These are phyloP conservation scores for Castanea crenata DNA, from an alignment of 306 rosid species.

Conservation along the genomic window DNA sequence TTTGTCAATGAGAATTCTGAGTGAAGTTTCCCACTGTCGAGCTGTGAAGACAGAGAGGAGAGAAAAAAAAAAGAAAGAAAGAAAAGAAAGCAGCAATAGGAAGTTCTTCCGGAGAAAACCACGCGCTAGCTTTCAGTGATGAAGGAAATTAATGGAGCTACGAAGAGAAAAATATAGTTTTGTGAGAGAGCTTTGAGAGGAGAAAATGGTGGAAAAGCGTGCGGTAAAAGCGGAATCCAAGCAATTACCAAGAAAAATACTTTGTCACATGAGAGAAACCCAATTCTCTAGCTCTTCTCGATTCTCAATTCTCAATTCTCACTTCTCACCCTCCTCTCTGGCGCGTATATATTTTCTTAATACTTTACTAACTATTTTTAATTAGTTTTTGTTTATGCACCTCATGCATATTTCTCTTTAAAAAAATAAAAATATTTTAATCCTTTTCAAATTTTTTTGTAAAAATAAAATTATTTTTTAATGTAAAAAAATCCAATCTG, in stretches of 20 bases:
- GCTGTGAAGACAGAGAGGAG: background rate
- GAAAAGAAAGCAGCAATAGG: background rate
- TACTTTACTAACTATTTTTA: background rate
- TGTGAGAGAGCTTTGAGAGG: slow-evolving; percentile 6
- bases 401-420: too few species aligned
- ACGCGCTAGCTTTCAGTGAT: slow-evolving; percentile 1
- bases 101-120: background rate
- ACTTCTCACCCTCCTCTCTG: background rate
- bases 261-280: background rate
- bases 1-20: background rate
- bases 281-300: background rate
- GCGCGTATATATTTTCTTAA: background rate
- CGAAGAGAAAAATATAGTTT: background rate
- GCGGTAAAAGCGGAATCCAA: slow-evolving; percentile 1
- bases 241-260: background rate
- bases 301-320: background rate
- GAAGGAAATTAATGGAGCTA: background rate
- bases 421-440: too few species aligned
- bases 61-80: background rate
- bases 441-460: too few species aligned
- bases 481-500: too few species aligned
- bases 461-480: too few species aligned
- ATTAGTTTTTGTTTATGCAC: too few species aligned
- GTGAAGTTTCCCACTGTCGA: background rate
- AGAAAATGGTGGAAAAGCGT: slow-evolving; percentile 15